Evolutionary conservation across 2,329 filamentous ascomycete species (phyloP).

Genomic region (Exophiala calicioides): DNA sequence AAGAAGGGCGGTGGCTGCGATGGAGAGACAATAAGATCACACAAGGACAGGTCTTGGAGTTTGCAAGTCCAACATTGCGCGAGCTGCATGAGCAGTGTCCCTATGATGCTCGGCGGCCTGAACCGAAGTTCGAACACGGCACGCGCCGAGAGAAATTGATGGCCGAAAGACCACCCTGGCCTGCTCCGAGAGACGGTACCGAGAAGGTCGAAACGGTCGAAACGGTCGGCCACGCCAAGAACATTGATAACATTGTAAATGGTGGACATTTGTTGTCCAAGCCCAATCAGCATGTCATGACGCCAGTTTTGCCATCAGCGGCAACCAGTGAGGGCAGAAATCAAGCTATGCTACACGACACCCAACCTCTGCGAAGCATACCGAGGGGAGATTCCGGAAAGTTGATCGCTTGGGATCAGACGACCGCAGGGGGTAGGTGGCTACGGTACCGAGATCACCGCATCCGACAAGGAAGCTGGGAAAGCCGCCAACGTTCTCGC

Average conservation of each 20-base stretch:
- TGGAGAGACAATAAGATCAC: slow-evolving; percentile 27
- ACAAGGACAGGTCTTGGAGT: no score
- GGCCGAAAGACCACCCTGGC: slow-evolving; percentile 19
- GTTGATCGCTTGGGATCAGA: slow-evolving; percentile 18
- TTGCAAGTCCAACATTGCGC: no score
- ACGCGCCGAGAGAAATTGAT: neutral
- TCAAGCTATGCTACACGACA: neutral
- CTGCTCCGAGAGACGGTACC: no score
- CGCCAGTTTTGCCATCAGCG: no score
- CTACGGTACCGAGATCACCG: slow-evolving; percentile 18
- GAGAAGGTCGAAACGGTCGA: no score
- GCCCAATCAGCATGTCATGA: no score
- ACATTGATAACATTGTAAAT: no score
- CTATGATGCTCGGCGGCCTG: slow-evolving; percentile 21
- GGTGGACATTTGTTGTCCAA: no score
- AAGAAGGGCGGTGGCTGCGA: slow-evolving; percentile 28
- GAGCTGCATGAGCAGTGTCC: slow-evolving; percentile 23
- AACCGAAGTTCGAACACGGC: slow-evolving; percentile 13
- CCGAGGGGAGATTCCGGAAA: no score
- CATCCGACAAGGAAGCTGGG: slow-evolving; percentile 19
- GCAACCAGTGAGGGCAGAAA: neutral
- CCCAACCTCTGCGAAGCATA: neutral
- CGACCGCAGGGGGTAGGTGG: slow-evolving; percentile 22
- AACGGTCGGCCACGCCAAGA: no score
- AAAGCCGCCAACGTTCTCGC: neutral